Conservation (phyloP, 306 rosid species). For the Abrus pulchellus region DNA sequence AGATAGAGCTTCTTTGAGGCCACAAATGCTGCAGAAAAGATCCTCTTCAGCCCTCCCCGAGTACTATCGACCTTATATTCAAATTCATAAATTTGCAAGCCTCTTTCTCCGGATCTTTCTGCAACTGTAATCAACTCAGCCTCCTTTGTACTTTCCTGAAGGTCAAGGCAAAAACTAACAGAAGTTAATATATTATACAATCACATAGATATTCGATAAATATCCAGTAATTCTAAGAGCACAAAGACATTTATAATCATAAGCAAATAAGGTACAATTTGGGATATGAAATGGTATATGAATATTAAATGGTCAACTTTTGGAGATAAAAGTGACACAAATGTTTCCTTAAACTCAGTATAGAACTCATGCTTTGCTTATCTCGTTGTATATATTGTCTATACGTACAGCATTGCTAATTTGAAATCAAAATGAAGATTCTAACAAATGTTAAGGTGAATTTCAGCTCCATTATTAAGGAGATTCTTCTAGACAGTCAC, state of each 20-base stretch:
- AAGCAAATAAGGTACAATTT: constrained; percentile 5
- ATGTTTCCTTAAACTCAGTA: constrained; percentile 7
- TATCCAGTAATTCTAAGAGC: constrained; percentile 12
- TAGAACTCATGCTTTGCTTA: constrained; percentile 7
- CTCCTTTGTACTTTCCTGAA: constrained; percentile 88
- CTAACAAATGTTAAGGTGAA: constrained; percentile 17
- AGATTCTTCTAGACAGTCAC: background rate
- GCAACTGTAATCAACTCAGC: constrained; percentile 72
- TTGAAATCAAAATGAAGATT: background rate
- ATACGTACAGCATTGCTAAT: background rate
- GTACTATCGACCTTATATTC: constrained; percentile 83
- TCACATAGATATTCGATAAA: constrained; percentile 1
- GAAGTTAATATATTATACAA: background rate
- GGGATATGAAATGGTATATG: background rate
- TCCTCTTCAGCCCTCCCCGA: constrained; percentile 88
- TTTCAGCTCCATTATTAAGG: constrained; percentile 9
- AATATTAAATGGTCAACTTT: background rate
- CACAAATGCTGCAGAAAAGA: constrained; percentile 92
- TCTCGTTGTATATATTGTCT: background rate
- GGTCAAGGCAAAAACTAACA: constrained; percentile 17
- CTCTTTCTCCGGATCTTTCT: constrained; percentile 77
- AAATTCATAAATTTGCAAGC: constrained; percentile 79
- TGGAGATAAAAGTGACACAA: constrained; percentile 27
- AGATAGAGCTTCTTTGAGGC: constrained; percentile 89
- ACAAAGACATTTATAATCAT: constrained; percentile 12